These are phyloP conservation scores for Fusarium goolgardi DNA, from an alignment of 2,329 filamentous ascomycete genomes.

Conservation along the genomic window DNA sequence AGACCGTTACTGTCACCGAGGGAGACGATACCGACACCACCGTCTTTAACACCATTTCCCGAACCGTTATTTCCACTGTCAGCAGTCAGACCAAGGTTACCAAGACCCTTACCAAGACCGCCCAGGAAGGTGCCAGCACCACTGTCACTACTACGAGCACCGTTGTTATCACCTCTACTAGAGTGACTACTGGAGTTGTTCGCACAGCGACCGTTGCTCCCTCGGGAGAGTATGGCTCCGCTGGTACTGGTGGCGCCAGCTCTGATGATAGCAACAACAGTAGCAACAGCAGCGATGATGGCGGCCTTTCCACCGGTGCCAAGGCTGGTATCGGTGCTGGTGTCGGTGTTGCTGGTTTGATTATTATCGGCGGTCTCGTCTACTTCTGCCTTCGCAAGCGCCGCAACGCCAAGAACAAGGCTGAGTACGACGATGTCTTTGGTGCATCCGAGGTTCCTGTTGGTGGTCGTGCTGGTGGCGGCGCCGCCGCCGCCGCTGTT, in stretches of 20 bases:
- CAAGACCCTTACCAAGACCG: constrained; percentile 50
- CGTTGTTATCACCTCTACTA: constrained; percentile 51
- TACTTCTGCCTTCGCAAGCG: constrained; percentile 51
- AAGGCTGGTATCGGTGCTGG: constrained; percentile 59
- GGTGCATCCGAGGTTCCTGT: constrained; percentile 59
- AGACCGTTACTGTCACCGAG: constrained; percentile 50
- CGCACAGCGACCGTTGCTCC: constrained; percentile 46
- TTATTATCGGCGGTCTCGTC: constrained; percentile 47
- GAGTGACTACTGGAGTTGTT: constrained; percentile 49
- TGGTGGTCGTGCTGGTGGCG: constrained; percentile 47
- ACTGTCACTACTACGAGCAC: constrained; percentile 55
- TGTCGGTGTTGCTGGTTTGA: constrained; percentile 53
- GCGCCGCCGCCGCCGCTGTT: constrained; percentile 19
- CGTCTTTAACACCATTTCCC: constrained; percentile 48
- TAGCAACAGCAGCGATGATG: constrained; percentile 29
- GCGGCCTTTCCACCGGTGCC: constrained; percentile 56
- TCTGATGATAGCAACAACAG: constrained; percentile 24
- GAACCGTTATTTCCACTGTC: constrained; percentile 50
- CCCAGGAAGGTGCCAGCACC: constrained; percentile 52
- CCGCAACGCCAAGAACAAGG: constrained; percentile 49
- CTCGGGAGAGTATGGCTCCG: constrained; percentile 43
- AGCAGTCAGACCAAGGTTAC: constrained; percentile 47
- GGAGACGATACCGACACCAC: constrained; percentile 42
- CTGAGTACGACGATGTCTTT: constrained; percentile 55
- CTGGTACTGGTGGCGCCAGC: constrained; percentile 25